Base-by-base conservation (phyloP, 225 moss, liverwort and hornwort species). In the Rhytidiadelphus loreus region DNA sequence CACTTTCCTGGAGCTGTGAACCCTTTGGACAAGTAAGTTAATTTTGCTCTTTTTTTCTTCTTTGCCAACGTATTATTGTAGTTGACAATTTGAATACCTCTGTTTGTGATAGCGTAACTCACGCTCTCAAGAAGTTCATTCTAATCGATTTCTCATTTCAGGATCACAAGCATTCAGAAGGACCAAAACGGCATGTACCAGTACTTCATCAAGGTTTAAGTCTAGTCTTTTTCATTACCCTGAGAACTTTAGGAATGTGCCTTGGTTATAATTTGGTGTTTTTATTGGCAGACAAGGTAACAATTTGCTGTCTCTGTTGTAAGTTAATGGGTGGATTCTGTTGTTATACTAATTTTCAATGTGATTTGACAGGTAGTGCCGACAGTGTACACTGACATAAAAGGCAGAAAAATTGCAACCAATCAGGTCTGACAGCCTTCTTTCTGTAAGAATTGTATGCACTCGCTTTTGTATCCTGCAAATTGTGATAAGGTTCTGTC, bases 1-100 rank as follows among this genome's bases (percentile, higher is more conserved):
- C 99, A 99, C 91, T 99, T 95, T 89, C 99, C 99, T 82, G 99
- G 99, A 88, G 95, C 95, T 87, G 95, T 97, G 37, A 97, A 99
- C 84, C 99, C 99, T 68, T 92, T 99, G 87, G 99, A 99, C 91
- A 91, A 94, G 97, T 97, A 90, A 93, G 90, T 85, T 30, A 44
- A 79, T 86, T 24, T 37, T 56, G 19, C 85, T 82, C 68, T 53
- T 72, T 3, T 69, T 26, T 44, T 12, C 66, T 53, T 65, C 6
- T 37, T 50, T 15, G 48, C 16, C 39, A 28, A 87, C 68, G 22
- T 18, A 39, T 70, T 70, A 60, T 80, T 41, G 21, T 72, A 28
- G 60, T 83, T 62, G 25, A 61, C 69, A 48, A 77, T 7, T 35
- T 63, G 53, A 24, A 41, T 56, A 56, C 71, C 25, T 59, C 87